A percentile compares a stretch with the other conserved stretches of the same genome.
Evolutionary conservation across 2,329 filamentous ascomycete species (phyloP).

Genomic region (Claviceps africana): DNA sequence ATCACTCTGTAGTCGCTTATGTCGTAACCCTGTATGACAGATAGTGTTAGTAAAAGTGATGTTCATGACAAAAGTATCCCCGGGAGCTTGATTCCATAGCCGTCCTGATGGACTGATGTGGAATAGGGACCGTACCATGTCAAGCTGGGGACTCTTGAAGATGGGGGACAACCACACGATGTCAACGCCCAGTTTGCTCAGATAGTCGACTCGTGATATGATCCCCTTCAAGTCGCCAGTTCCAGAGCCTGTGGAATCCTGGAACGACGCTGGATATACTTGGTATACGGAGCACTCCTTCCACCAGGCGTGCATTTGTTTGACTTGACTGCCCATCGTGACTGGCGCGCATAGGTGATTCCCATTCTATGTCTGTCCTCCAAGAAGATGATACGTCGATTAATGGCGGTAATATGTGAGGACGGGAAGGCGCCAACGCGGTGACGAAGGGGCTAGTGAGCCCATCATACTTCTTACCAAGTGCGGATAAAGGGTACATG

Average conservation of each 20-base stretch:
- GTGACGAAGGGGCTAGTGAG: too few species aligned
- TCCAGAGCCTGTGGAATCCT: constrained; percentile 42
- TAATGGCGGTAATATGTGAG: not conserved
- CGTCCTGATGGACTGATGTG: not conserved
- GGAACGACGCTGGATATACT: constrained; percentile 48
- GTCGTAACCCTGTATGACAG: constrained; percentile 43
- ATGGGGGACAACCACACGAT: constrained; percentile 41
- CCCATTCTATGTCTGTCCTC: not conserved
- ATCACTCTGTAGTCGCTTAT: constrained; percentile 55
- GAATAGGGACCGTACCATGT: constrained; percentile 35
- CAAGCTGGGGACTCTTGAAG: constrained; percentile 41
- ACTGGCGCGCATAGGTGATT: not conserved
- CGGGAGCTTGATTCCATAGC: not conserved
- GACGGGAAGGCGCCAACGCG: too few species aligned
- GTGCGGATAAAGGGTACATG: too few species aligned
- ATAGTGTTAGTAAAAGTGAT: not conserved
- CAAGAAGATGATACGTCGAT: not conserved
- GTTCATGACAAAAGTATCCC: not conserved
- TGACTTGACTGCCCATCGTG: constrained; percentile 12
- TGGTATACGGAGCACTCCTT: constrained; percentile 48
- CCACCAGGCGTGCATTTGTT: constrained; percentile 35
- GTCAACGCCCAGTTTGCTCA: constrained; percentile 40
- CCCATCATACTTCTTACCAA: too few species aligned
- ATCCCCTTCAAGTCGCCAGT: constrained; percentile 44
- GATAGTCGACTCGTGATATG: constrained; percentile 41